Base-by-base conservation (phyloP, 2,329 filamentous ascomycete species). In the Hawksworthiomyces lignivorus region DNA sequence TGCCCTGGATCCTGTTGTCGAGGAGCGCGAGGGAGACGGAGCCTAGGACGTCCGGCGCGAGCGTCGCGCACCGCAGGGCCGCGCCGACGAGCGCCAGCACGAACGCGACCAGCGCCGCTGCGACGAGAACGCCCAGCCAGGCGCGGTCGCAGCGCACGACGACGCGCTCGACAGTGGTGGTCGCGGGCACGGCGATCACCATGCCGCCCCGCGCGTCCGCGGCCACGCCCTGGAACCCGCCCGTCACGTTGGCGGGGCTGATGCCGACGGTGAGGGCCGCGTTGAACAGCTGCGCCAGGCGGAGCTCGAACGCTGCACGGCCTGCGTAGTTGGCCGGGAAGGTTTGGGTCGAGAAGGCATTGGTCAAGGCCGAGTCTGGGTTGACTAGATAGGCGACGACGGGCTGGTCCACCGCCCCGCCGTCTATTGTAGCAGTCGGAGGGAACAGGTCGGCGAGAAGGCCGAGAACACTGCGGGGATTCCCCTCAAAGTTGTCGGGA, bases 251-350 rank as follows among this genome's bases (percentile, higher is more conserved):
- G 8, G 15, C 14, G 9, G 26, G 17, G 12, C 20, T 9, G 21
- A 36, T 40, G 37, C 44, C 44, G 11, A 46, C 5, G 10, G 19
- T 21, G 15, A 42, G 26, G 15, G 42, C n/a, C 7, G 42, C 26
- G 39, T 48, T 48, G 36, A 48, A 36, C 11, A 48, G 22, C 36
- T 43, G 45, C 24, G 39, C 39, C 2, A 48, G 28, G 15, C 45
- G 42, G 7, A 26, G 12, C 31, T 39, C 32, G 21, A 48, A 40
- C 15, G 24, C 18, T n/a, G n/a, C n/a, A n/a, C n/a, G n/a, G n/a
- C n/a, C n/a, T 10, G 24, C 19, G 8, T 4, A 6, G 9, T 18
- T 22, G 9, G 38, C 22, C 7, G 32, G 18, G 39, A n/a, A 32
- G 14, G 18, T 22, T 4, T 31, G 29, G 1, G 22, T 45, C 20